Evolutionary conservation across 768 basidiomycete genomes (phyloP), one percentile per base, ranked within the genome.

Genomic region (Leccinum broughii): DNA sequence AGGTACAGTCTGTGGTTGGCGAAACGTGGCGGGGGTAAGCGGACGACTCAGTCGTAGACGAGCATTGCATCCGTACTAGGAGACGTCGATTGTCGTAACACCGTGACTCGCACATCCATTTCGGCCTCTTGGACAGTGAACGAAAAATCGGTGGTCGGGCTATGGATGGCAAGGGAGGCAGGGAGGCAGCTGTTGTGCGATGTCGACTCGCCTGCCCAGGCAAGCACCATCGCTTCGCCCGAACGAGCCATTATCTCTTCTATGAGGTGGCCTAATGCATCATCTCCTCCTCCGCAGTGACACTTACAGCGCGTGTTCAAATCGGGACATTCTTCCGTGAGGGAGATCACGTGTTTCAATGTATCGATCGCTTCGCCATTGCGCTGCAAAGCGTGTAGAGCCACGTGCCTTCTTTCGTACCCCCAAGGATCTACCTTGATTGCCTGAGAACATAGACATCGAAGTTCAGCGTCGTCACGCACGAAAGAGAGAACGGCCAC

Each of bases 111-210:
- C 2, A 10, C 8, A 0, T 55, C 28, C 49, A 62, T 51, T 9
- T 60, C 58, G 1, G 55, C 35, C 28, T 51, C 46, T n/a, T 28
- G 24, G 6, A 39, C 20, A 7, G n/a, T 2, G n/a, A 17, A 7
- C 3, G 20, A 37, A 22, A 20, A 4, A n/a, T 6, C 2, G 1
- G 55, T 37, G 0, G 11, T 10, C 11, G 17, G 35, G 1, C 11
- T n/a, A 13, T 65, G 65, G 6, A 56, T 51, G 1, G 26, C 35
- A 15, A 65, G 46, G 10, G 56, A 35, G 13, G 20, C 39, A 0
- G 64, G 63, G 26, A 65, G 59, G 20, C 64, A 65, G 14, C 63
- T 66, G 8, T 66, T 66, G n/a, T 66, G 66, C 17, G 34, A 6
- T 0, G 64, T 62, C 2, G 64, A 34, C n/a, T 51, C 32, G 15